Conservation (phyloP, 2,329 filamentous ascomycete species). For the Mycosphaerella sp. region DNA sequence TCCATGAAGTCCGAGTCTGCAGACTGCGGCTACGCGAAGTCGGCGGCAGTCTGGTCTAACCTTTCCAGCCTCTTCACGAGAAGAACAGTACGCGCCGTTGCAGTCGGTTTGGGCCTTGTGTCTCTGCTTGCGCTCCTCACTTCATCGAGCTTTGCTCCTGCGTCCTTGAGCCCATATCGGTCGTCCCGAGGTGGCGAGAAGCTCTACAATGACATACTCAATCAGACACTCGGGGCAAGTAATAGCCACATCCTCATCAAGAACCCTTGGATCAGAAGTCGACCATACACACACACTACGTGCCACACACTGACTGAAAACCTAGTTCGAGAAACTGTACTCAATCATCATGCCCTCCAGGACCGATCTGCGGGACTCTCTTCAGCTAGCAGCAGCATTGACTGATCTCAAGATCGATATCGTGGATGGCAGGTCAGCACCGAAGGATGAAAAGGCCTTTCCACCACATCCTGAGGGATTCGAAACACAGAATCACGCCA, state of each 20-base stretch:
- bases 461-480: conserved; percentile 23
- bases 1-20: background rate
- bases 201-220: conserved; percentile 7
- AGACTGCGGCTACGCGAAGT: background rate
- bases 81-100: background rate
- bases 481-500: conserved; percentile 1
- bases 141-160: background rate
- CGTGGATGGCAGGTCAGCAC: conserved; percentile 39
- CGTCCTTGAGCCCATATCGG: background rate
- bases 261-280: no score
- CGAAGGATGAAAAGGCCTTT: conserved; percentile 31
- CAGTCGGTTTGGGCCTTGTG: background rate
- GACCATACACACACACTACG: no score
- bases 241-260: no score
- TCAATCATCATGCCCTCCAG: conserved; percentile 48
- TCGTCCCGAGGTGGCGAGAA: conserved; percentile 1
- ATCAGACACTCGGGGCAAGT: conserved; percentile 11
- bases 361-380: conserved; percentile 47
- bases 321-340: conserved; percentile 46
- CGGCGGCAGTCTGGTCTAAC: background rate
- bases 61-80: background rate
- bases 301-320: background rate
- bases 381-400: conserved; percentile 44
- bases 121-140: background rate
- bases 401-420: conserved; percentile 44